Evolutionary conservation across 371 early-diverging fungal species (phyloP).

Genomic region (Homolaphlyctis polyrhiza): DNA sequence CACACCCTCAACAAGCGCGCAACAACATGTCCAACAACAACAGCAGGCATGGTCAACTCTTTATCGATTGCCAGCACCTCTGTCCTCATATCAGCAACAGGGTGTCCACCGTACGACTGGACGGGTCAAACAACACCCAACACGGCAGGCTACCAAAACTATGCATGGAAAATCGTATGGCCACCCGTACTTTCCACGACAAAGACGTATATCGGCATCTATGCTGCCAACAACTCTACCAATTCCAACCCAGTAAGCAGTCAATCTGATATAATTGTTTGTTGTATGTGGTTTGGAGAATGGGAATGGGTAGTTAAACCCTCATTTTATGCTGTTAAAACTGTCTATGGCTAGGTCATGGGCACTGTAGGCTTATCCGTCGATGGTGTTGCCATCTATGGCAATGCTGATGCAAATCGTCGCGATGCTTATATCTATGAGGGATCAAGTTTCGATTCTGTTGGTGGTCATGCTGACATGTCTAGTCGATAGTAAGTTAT

Average conservation of each 20-base stretch:
- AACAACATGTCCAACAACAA: neutral
- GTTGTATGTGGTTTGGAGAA: no score
- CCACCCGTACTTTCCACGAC: neutral
- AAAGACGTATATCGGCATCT: constrained; percentile 1
- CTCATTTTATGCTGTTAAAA: neutral
- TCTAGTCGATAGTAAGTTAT: neutral
- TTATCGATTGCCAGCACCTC: neutral
- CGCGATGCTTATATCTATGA: constrained; percentile 6
- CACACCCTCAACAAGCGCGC: neutral
- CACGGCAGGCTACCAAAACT: neutral
- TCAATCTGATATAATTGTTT: no score
- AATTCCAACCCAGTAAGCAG: neutral
- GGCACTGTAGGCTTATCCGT: neutral
- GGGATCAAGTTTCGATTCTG: neutral
- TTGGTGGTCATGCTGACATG: constrained; percentile 2
- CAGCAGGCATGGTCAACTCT: neutral
- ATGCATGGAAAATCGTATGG: neutral
- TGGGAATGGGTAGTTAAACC: no score
- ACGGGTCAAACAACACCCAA: constrained; percentile 1
- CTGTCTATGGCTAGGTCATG: no score
- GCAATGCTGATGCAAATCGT: neutral
- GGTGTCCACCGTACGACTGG: constrained; percentile 3
- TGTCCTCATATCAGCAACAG: neutral
- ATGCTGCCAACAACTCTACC: neutral
- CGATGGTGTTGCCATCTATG: constrained; percentile 4